These are phyloP conservation scores for Aspergillus tamarii DNA, from an alignment of 2,329 filamentous ascomycete species.

Conservation along the genomic window DNA sequence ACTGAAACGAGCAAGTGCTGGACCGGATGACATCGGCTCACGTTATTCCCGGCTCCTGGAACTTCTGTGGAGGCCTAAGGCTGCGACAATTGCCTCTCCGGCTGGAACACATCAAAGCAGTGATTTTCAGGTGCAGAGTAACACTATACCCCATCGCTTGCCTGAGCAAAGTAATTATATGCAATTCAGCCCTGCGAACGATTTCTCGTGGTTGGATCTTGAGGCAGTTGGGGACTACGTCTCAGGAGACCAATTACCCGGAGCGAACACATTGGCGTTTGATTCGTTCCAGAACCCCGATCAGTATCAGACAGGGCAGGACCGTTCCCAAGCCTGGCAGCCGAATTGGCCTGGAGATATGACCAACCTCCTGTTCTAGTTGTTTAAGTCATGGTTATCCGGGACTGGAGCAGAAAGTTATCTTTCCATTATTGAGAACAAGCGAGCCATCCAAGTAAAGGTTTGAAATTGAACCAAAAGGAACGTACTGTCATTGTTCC, in stretches of 20 bases:
- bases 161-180: slow-evolving; percentile 39
- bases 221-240: slow-evolving; percentile 63
- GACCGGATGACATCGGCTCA: slow-evolving; percentile 62
- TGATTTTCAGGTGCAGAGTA: slow-evolving; percentile 37
- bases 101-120: slow-evolving; percentile 33
- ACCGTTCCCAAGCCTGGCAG: slow-evolving; percentile 42
- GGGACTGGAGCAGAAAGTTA: neutral
- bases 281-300: slow-evolving; percentile 40
- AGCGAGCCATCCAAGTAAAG: neutral
- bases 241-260: slow-evolving; percentile 47
- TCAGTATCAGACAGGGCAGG: slow-evolving; percentile 33
- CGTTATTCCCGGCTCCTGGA: slow-evolving; percentile 65
- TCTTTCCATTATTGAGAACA: neutral
- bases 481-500: neutral
- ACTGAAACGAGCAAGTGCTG: slow-evolving; percentile 61
- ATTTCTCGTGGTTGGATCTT: slow-evolving; percentile 66
- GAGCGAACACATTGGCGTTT: slow-evolving; percentile 37
- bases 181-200: slow-evolving; percentile 53
- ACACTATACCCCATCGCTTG: slow-evolving; percentile 34
- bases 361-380: slow-evolving; percentile 40
- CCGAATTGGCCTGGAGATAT: slow-evolving; percentile 47
- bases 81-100: slow-evolving; percentile 30
- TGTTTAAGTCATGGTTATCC: neutral
- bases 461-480: neutral
- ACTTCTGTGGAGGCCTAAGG: slow-evolving; percentile 59